Conservation (phyloP, 176 grass and related monocot genomes). For the Melocanna baccifera region DNA sequence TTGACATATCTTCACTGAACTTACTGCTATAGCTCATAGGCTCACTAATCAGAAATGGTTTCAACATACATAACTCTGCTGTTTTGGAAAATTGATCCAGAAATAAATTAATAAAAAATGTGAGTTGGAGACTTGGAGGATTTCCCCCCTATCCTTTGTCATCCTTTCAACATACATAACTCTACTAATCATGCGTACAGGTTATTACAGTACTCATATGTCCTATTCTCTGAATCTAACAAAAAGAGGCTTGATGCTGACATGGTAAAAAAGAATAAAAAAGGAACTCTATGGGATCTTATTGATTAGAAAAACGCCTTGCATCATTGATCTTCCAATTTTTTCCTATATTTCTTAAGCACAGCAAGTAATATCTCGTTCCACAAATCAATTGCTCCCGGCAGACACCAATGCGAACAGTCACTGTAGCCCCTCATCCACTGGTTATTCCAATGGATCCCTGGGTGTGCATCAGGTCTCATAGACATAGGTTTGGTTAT, state of each 20-base stretch:
- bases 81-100: neutral
- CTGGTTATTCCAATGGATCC: conserved; percentile 47
- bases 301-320: neutral
- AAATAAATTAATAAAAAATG: neutral
- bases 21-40: neutral
- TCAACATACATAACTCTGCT: neutral
- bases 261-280: neutral
- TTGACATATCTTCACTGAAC: conserved; percentile 6
- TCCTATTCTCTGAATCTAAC: conserved; percentile 12
- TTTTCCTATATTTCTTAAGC: conserved; percentile 27
- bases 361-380: conserved; percentile 31
- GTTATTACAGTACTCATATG: neutral
- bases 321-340: conserved; percentile 10
- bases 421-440: conserved; percentile 53
- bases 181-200: conserved; percentile 4
- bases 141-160: neutral
- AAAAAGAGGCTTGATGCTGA: neutral
- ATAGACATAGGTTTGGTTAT: conserved; percentile 52
- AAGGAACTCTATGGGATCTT: neutral
- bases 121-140: neutral
- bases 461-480: conserved; percentile 55
- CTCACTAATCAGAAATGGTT: neutral
- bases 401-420: conserved; percentile 51
- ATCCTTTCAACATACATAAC: neutral
- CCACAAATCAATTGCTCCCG: conserved; percentile 49